These are phyloP conservation scores for Trichoderma harzianum DNA, from an alignment of 2,329 filamentous ascomycete genomes.

Conservation along the genomic window DNA sequence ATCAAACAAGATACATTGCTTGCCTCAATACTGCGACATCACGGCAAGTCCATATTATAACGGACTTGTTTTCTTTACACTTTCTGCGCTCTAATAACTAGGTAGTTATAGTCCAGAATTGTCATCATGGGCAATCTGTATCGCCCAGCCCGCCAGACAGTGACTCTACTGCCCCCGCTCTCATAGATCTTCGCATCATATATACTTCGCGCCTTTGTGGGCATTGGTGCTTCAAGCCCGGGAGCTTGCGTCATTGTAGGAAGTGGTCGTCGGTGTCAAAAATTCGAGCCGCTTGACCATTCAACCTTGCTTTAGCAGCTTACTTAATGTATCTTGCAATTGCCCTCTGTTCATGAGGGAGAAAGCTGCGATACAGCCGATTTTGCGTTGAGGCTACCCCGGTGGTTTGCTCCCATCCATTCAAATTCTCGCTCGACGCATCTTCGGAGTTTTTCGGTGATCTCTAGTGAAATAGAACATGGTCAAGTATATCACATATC, in stretches of 20 bases:
- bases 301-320: background rate
- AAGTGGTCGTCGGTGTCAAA: background rate
- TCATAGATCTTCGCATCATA: background rate
- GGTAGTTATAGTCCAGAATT: background rate
- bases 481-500: background rate
- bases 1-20: background rate
- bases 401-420: background rate
- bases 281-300: background rate
- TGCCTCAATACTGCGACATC: background rate
- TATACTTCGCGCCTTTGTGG: background rate
- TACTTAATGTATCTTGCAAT: background rate
- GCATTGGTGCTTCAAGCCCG: background rate
- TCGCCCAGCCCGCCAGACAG: background rate
- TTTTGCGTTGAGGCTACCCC: background rate
- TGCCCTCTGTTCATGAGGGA: background rate
- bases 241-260: background rate
- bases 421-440: background rate
- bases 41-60: background rate
- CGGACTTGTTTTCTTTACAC: background rate
- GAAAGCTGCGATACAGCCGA: background rate
- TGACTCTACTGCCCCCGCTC: background rate
- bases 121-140: background rate
- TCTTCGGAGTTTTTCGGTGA: background rate
- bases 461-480: background rate
- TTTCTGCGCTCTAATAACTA: background rate